phyloP scores from a whole-genome alignment of 257 asterid species.

The Craterostigma plantagineum region DNA sequence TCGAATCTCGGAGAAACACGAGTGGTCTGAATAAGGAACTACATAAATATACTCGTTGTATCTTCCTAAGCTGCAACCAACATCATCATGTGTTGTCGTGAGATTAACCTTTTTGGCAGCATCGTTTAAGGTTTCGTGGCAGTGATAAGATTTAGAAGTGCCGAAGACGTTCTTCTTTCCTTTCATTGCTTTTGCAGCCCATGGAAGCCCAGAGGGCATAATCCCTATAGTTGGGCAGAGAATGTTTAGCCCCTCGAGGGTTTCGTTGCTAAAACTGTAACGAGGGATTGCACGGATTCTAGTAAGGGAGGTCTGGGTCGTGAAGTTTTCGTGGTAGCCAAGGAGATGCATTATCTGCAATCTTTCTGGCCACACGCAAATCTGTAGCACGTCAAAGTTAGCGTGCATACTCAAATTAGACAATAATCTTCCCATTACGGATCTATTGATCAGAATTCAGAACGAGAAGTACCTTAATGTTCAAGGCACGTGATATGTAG shows the following conservation, averaged over 20 bases:
- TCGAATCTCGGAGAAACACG: slow-evolving; percentile 67
- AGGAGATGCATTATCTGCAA: slow-evolving; percentile 74
- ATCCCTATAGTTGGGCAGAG: slow-evolving; percentile 63
- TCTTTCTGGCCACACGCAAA: slow-evolving; percentile 97
- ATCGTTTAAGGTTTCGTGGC: slow-evolving; percentile 7
- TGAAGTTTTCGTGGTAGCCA: slow-evolving; percentile 43
- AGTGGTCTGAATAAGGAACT: slow-evolving; percentile 78
- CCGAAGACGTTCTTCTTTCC: slow-evolving; percentile 12
- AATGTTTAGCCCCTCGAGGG: slow-evolving; percentile 47
- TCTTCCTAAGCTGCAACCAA: slow-evolving; percentile 8
- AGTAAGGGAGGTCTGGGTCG: slow-evolving; percentile 63
- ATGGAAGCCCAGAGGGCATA: slow-evolving; percentile 86
- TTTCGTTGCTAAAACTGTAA: slow-evolving; percentile 59
- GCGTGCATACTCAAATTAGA: too few species aligned
- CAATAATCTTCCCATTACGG: background rate
- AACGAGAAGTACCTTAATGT: slow-evolving; percentile 38
- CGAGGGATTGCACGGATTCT: slow-evolving; percentile 89
- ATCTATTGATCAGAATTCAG: background rate
- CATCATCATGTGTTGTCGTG: slow-evolving; percentile 9
- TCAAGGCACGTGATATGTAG: slow-evolving; percentile 33
- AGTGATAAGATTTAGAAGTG: slow-evolving; percentile 9
- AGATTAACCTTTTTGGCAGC: slow-evolving; percentile 11
- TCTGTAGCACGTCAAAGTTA: slow-evolving; percentile 19
- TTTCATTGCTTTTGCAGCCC: slow-evolving; percentile 22
- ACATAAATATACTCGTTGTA: slow-evolving; percentile 29